A percentile compares a stretch with the other conserved stretches of the same genome.
phyloP scores from a whole-genome alignment of 495 filamentous ascomycete genomes.

The Hypomontagnella submonticulosa region DNA sequence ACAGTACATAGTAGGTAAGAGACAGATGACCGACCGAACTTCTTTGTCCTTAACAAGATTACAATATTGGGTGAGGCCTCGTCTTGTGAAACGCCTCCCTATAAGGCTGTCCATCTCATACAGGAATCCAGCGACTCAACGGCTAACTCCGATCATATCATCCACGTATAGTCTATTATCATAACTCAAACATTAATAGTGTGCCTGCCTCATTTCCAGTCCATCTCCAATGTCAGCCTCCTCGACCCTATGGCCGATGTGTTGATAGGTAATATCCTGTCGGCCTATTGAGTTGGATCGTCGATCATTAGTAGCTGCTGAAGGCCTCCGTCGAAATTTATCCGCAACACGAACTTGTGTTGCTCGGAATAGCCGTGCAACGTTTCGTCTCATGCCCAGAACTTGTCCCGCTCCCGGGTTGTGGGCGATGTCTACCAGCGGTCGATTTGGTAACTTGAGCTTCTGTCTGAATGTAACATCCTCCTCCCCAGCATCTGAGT shows the following conservation, averaged over 20 bases:
- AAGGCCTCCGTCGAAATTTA: background rate
- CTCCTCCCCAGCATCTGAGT: constrained; percentile 27
- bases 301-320: background rate
- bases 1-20: too few species aligned
- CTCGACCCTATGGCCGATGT: background rate
- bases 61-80: too few species aligned
- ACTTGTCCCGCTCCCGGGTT: constrained; percentile 39
- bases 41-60: too few species aligned
- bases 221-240: constrained; percentile 31
- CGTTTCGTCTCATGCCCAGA: constrained; percentile 36
- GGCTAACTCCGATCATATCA: background rate
- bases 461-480: constrained; percentile 29
- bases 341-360: background rate
- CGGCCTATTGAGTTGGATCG: constrained; percentile 5
- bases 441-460: constrained; percentile 35
- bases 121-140: background rate
- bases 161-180: background rate
- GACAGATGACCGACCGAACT: too few species aligned
- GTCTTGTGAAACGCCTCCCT: too few species aligned
- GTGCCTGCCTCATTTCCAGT: constrained; percentile 9
- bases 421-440: constrained; percentile 38
- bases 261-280: background rate
- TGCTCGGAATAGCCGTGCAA: constrained; percentile 31
- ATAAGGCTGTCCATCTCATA: too few species aligned
- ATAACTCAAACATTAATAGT: background rate